These are phyloP conservation scores for Pascua guehoae DNA, from an alignment of 1,284 basidiomycete genomes.

Conservation along the genomic window DNA sequence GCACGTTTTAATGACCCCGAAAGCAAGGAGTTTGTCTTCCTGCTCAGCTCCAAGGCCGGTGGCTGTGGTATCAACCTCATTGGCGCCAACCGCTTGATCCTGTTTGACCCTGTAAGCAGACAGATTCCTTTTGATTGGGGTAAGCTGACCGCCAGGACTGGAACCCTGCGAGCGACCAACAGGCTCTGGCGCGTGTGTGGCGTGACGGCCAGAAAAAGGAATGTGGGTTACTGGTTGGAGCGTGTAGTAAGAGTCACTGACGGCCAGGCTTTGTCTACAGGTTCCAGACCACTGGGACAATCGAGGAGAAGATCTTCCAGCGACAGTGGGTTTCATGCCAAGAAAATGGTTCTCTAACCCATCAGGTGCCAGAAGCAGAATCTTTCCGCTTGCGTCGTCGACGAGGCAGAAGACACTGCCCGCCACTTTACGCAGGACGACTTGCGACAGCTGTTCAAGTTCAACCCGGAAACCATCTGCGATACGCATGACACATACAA, in stretches of 20 bases:
- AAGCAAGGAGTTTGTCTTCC: constrained; percentile 91
- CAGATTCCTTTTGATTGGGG: constrained; percentile 5
- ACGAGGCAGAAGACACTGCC: constrained; percentile 93
- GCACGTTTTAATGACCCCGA: constrained; percentile 96
- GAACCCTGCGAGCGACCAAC: constrained; percentile 98
- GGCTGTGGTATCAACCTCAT: constrained; percentile 98
- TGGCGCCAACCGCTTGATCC: constrained; percentile 89
- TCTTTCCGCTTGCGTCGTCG: constrained; percentile 93
- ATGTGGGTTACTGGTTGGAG: constrained; percentile 58
- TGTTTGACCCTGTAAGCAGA: constrained; percentile 84
- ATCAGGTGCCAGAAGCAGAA: constrained; percentile 78
- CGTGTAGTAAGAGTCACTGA: constrained; percentile 2
- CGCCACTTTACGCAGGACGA: constrained; percentile 91
- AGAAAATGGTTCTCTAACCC: background rate
- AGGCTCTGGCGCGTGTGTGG: constrained; percentile 97
- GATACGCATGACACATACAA: constrained; percentile 99
- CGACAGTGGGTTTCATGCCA: constrained; percentile 56
- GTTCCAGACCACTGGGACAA: constrained; percentile 95
- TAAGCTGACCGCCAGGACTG: constrained; percentile 61
- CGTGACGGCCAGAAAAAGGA: constrained; percentile 99
- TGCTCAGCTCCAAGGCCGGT: constrained; percentile 94
- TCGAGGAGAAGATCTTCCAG: constrained; percentile 99
- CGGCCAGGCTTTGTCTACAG: constrained; percentile 87
- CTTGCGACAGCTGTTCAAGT: constrained; percentile 85
- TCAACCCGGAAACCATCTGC: constrained; percentile 81